A percentile compares a stretch with the other conserved stretches of the same genome.
Conservation (phyloP, 2,329 filamentous ascomycete species). For the Penicillium nordicum region DNA sequence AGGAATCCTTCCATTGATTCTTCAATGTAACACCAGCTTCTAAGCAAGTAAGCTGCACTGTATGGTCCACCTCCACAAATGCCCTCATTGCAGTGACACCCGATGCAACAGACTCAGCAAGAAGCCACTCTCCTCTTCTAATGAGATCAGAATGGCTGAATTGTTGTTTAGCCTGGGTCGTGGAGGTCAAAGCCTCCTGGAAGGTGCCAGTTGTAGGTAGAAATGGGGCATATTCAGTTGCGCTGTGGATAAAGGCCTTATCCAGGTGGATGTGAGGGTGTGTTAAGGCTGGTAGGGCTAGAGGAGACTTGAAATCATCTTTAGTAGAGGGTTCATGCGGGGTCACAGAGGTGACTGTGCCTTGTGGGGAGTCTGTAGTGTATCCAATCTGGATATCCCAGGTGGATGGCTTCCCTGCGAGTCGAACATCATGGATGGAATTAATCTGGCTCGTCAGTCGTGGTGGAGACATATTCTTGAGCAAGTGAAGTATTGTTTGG, state of each 20-base stretch:
- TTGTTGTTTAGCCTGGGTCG: conserved; percentile 57
- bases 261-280: conserved; percentile 73
- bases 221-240: conserved; percentile 54
- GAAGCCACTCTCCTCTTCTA: conserved; percentile 60
- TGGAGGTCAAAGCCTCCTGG: conserved; percentile 60
- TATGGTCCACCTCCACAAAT: conserved; percentile 68
- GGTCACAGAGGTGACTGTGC: conserved; percentile 28
- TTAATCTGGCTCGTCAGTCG: conserved; percentile 13
- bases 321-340: conserved; percentile 14
- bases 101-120: conserved; percentile 61
- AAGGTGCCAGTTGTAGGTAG: conserved; percentile 60
- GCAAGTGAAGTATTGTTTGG: background rate
- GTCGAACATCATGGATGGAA: conserved; percentile 27
- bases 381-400: conserved; percentile 35
- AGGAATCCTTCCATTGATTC: conserved; percentile 50
- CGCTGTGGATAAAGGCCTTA: conserved; percentile 42
- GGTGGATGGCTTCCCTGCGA: conserved; percentile 27
- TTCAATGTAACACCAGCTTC: conserved; percentile 58
- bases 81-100: conserved; percentile 68
- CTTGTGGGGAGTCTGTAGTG: conserved; percentile 7
- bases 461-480: conserved; percentile 6
- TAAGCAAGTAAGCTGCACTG: conserved; percentile 57
- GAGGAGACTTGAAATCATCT: conserved; percentile 16
- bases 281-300: conserved; percentile 57
- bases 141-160: conserved; percentile 64